phyloP scores from a whole-genome alignment of 176 grass and related monocot species.

The Pontederia crassipes region DNA sequence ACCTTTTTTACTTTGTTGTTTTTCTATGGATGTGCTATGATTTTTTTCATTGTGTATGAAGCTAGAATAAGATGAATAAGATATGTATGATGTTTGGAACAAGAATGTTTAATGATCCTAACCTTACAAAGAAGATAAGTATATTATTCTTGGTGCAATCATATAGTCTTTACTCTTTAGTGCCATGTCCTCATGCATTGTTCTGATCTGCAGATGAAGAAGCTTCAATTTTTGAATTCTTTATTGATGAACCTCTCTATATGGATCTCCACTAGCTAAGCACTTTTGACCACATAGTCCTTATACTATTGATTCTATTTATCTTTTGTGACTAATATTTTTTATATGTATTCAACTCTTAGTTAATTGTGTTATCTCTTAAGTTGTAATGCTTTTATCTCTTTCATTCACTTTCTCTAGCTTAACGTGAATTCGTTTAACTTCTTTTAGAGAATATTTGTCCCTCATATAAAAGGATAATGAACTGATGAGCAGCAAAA shows the following conservation, averaged over 20 bases:
- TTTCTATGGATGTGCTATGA: neutral
- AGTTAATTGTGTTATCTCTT: neutral
- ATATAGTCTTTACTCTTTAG: no score
- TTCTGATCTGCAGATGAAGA: slow-evolving; percentile 67
- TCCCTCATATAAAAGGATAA: slow-evolving; percentile 96
- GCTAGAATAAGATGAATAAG: no score
- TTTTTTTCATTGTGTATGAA: no score
- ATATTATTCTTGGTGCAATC: no score
- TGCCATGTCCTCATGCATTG: neutral
- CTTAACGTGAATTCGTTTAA: neutral
- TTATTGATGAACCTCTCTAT: slow-evolving; percentile 75
- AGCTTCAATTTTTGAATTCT: slow-evolving; percentile 55
- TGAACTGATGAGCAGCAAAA: slow-evolving; percentile 85
- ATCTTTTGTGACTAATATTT: neutral
- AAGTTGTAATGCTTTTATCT: neutral
- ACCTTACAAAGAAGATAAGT: no score
- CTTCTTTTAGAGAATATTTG: slow-evolving; percentile 75
- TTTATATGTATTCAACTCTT: neutral
- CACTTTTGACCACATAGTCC: neutral
- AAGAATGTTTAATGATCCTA: no score
- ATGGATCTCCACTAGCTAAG: slow-evolving; percentile 95
- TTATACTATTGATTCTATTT: neutral
- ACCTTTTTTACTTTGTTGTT: neutral
- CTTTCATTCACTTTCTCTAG: slow-evolving; percentile 2
- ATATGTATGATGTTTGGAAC: no score